These are phyloP conservation scores for Paecilomyces niveus DNA, from an alignment of 2,329 filamentous ascomycete species.

Conservation along the genomic window DNA sequence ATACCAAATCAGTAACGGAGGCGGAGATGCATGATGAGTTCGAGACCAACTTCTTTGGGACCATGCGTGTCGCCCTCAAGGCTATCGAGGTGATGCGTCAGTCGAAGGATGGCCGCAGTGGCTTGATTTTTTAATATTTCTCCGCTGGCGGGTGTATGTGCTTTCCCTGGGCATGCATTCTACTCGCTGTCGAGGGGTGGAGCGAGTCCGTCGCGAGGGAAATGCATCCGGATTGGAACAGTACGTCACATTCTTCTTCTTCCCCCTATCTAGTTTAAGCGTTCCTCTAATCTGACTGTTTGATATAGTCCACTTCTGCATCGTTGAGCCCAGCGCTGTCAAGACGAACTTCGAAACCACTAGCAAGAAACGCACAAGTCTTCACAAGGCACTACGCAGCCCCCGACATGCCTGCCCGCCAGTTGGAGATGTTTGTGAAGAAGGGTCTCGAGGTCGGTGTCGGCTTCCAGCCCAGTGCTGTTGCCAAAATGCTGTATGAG, in stretches of 20 bases:
- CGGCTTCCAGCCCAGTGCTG: not conserved
- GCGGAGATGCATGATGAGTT: constrained; percentile 8
- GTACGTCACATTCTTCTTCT: not conserved
- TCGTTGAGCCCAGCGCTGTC: constrained; percentile 36
- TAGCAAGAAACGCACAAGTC: constrained; percentile 6
- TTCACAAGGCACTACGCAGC: not conserved
- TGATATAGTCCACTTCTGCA: constrained; percentile 29
- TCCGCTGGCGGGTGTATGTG: constrained; percentile 12
- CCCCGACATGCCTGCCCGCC: not conserved
- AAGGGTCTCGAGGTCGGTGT: not conserved
- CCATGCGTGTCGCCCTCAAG: constrained; percentile 31
- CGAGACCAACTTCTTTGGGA: constrained; percentile 29
- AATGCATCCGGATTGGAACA: constrained; percentile 14
- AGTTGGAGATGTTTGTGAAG: not conserved
- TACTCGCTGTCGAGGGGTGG: constrained; percentile 15
- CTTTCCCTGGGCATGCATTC: constrained; percentile 13
- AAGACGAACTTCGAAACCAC: constrained; percentile 36
- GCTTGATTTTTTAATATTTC: constrained; percentile 14
- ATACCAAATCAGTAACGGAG: constrained; percentile 12
- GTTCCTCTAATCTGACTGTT: not conserved
- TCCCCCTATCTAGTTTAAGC: not conserved
- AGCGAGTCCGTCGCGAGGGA: constrained; percentile 14
- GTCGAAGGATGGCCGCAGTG: constrained; percentile 15
- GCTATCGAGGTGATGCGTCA: constrained; percentile 34
- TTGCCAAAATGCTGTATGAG: not conserved